A percentile compares a stretch with the other conserved stretches of the same genome.
Conservation (phyloP, 768 basidiomycete species). For the Termitomyces sp. region DNA sequence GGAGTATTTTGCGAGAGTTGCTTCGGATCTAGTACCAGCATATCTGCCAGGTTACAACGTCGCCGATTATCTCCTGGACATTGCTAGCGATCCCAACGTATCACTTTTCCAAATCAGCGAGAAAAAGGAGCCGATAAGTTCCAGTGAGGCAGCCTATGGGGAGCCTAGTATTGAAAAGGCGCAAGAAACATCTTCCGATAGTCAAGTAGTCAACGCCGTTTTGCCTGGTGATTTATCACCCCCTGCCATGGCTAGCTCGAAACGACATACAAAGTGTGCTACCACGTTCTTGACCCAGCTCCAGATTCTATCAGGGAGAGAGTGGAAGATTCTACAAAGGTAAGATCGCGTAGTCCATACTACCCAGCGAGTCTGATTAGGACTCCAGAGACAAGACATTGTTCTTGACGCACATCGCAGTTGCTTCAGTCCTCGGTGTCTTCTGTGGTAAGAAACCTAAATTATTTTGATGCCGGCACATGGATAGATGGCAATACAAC, state of each 20-base stretch:
- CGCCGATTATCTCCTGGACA: conserved; percentile 87
- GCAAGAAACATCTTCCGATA: conserved; percentile 8
- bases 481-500: neutral
- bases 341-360: conserved; percentile 18
- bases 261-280: conserved; percentile 37
- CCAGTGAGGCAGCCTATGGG: neutral
- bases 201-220: conserved; percentile 3
- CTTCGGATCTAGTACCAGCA: conserved; percentile 31
- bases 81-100: conserved; percentile 65
- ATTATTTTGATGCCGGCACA: neutral
- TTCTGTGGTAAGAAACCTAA: conserved; percentile 60
- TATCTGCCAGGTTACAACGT: conserved; percentile 85
- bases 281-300: conserved; percentile 89
- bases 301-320: conserved; percentile 73
- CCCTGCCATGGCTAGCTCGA: conserved; percentile 1
- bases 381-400: conserved; percentile 71
- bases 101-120: conserved; percentile 32
- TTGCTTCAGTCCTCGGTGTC: conserved; percentile 72
- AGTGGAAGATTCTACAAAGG: conserved; percentile 79
- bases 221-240: neutral
- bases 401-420: conserved; percentile 70
- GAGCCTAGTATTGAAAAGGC: neutral
- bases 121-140: neutral
- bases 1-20: conserved; percentile 52
- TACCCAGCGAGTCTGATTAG: neutral